phyloP scores from a whole-genome alignment of 208 protist genomes.

The Tritrichomonas foetus region DNA sequence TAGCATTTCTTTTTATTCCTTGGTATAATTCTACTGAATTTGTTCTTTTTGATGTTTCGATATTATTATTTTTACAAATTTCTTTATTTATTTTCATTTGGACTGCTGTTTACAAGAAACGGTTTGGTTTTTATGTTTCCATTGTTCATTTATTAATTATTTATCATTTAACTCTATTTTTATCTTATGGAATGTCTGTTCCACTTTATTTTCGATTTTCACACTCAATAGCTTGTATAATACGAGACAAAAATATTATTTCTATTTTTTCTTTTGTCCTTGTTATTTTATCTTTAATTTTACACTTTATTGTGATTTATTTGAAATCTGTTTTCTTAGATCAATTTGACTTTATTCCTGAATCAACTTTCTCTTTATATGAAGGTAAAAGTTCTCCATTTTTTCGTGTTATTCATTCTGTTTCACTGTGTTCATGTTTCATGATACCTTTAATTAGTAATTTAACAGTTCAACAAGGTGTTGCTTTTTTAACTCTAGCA shows the following conservation, averaged over 20 bases:
- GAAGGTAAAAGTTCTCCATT: not conserved
- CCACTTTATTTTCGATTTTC: not conserved
- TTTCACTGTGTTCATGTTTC: not conserved
- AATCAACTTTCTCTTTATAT: not conserved
- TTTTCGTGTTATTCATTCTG: not conserved
- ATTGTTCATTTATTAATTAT: not conserved
- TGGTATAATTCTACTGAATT: not conserved
- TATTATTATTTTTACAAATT: not conserved
- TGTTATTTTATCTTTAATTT: not conserved
- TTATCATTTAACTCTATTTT: not conserved
- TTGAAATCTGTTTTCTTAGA: conserved; percentile 7
- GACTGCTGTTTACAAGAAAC: not conserved
- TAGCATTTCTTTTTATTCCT: not conserved
- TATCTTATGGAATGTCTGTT: not conserved
- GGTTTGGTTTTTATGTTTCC: no score
- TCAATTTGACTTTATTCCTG: not conserved
- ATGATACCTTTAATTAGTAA: not conserved
- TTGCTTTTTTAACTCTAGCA: not conserved
- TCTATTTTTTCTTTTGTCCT: not conserved
- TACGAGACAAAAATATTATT: not conserved
- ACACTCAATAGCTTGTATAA: not conserved
- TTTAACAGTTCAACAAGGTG: no score
- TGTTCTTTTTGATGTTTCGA: not conserved
- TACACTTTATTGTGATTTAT: not conserved
- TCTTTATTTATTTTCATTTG: not conserved